Conservation (phyloP, 805 yeast species). For the Debaryomyces hansenii region DNA sequence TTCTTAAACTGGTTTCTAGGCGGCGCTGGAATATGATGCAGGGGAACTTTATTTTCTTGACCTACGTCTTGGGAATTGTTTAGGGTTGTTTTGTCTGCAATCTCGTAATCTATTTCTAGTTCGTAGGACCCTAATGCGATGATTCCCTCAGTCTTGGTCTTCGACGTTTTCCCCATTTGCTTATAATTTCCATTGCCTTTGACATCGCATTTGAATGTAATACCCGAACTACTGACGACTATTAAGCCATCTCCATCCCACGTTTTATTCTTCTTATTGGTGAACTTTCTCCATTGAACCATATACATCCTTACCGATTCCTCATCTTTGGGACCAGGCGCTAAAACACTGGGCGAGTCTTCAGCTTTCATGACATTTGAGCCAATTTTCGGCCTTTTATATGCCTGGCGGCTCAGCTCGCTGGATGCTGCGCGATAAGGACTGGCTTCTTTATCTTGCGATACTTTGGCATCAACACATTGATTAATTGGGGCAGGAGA, state of each 20-base stretch:
- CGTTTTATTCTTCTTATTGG: slow-evolving; percentile 78
- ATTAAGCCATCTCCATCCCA: slow-evolving; percentile 94
- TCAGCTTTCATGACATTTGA: slow-evolving; percentile 1
- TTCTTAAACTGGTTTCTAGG: background rate
- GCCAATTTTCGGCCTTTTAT: background rate
- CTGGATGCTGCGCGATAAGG: no score
- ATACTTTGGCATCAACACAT: background rate
- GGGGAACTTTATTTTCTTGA: background rate
- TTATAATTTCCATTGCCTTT: slow-evolving; percentile 21
- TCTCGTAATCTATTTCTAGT: slow-evolving; percentile 56
- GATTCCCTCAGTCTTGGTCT: slow-evolving; percentile 10
- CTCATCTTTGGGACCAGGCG: background rate
- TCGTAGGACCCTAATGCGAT: slow-evolving; percentile 55
- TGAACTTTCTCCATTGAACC: slow-evolving; percentile 68
- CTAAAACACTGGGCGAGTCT: background rate
- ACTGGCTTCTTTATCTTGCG: background rate
- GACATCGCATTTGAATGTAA: slow-evolving; percentile 30
- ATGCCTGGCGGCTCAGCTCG: no score
- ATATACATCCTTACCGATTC: slow-evolving; percentile 12
- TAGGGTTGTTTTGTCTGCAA: slow-evolving; percentile 9
- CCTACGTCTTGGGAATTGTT: background rate
- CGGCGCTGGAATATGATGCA: background rate
- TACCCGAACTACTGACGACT: slow-evolving; percentile 23
- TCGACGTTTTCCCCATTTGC: slow-evolving; percentile 20
- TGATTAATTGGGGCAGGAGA: background rate